phyloP scores from a whole-genome alignment of 768 basidiomycete species.

The Imleria badia region DNA sequence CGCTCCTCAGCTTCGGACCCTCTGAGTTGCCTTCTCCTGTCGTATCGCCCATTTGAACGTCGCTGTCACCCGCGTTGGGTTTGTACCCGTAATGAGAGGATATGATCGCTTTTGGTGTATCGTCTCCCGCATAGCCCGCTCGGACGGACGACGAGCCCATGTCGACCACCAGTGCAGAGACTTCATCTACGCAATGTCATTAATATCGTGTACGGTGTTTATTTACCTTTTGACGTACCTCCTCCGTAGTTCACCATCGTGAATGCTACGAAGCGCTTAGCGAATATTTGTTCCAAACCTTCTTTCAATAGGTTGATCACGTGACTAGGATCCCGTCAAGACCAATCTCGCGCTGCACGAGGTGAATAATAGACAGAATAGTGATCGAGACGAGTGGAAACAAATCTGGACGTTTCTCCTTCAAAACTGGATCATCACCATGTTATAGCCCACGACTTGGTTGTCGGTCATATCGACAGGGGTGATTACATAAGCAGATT shows the following conservation, averaged over 20 bases:
- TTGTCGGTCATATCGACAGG: neutral
- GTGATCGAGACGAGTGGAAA: too few species aligned
- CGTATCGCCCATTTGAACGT: constrained; percentile 43
- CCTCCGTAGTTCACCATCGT: constrained; percentile 85
- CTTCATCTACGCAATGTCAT: constrained; percentile 67
- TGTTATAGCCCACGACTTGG: neutral
- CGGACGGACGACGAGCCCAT: constrained; percentile 88
- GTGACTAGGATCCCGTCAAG: constrained; percentile 4
- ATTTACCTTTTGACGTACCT: constrained; percentile 46
- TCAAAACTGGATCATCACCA: too few species aligned
- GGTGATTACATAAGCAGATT: constrained; percentile 17
- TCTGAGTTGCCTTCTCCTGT: constrained; percentile 33
- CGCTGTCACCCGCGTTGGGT: constrained; percentile 33
- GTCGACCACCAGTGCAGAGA: constrained; percentile 95
- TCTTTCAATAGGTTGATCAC: neutral
- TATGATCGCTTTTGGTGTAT: constrained; percentile 89
- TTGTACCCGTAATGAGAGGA: constrained; percentile 87
- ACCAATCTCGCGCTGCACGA: too few species aligned
- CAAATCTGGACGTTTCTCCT: too few species aligned
- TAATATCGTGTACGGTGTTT: neutral
- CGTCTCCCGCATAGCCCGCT: constrained; percentile 97
- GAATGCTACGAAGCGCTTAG: neutral
- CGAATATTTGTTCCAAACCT: neutral
- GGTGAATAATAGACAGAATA: too few species aligned
- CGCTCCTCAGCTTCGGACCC: constrained; percentile 38